A percentile compares a stretch with the other conserved stretches of the same genome.
These are phyloP conservation scores for Ustilago shanxiensis DNA, from an alignment of 1,284 basidiomycete genomes.

Conservation along the genomic window DNA sequence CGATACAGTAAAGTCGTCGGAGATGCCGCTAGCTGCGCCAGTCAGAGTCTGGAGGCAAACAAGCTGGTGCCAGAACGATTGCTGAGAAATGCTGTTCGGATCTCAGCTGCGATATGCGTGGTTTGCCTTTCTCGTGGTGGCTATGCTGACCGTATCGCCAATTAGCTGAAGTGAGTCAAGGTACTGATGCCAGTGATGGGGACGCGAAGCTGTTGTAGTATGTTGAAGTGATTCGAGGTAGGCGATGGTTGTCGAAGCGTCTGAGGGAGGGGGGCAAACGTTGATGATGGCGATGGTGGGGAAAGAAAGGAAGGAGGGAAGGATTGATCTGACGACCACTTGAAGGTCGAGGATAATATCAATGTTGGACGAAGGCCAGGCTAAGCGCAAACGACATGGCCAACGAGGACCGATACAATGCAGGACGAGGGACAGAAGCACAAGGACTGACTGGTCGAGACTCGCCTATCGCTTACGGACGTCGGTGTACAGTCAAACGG, in stretches of 20 bases:
- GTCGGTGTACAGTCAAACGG: neutral
- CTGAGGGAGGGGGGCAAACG: neutral
- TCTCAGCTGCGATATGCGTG: no score
- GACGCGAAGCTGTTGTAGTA: neutral
- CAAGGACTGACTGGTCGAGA: neutral
- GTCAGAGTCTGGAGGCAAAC: neutral
- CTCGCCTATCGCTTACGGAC: conserved; percentile 7
- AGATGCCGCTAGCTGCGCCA: neutral
- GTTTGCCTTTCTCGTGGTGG: no score
- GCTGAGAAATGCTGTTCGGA: neutral
- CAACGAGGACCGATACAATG: conserved; percentile 6
- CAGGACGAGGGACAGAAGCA: conserved; percentile 10
- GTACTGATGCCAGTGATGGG: neutral
- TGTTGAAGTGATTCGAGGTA: neutral
- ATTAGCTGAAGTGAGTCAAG: neutral
- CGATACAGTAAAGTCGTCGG: neutral
- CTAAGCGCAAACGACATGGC: neutral
- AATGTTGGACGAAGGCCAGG: neutral
- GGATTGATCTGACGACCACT: neutral
- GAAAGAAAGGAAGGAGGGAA: neutral
- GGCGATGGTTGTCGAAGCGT: neutral
- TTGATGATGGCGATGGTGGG: neutral
- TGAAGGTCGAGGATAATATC: conserved; percentile 14
- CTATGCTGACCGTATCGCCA: no score
- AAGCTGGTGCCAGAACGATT: neutral